Conservation (phyloP, 2,329 filamentous ascomycete species). For the Orbilia ellipsospora region DNA sequence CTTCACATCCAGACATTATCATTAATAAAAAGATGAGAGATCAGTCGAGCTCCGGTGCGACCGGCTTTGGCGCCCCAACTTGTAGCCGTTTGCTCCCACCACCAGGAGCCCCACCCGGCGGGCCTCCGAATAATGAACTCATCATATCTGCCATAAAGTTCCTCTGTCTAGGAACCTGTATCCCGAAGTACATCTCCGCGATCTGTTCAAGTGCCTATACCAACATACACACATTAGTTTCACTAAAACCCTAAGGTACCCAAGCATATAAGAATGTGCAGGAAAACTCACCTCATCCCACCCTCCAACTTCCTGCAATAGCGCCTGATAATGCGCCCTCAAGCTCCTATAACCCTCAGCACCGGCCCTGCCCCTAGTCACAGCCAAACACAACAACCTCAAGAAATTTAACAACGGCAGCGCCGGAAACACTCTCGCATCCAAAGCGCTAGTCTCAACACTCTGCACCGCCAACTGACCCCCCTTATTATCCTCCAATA, state of each 20-base stretch:
- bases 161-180: conserved; percentile 85
- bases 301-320: conserved; percentile 78
- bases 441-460: conserved; percentile 78
- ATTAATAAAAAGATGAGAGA: neutral
- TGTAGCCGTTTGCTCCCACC: conserved; percentile 43
- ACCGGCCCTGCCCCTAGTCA: conserved; percentile 78
- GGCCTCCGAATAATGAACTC: conserved; percentile 79
- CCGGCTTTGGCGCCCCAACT: conserved; percentile 52
- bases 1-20: conserved; percentile 18
- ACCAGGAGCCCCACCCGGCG: conserved; percentile 58
- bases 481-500: conserved; percentile 68
- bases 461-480: conserved; percentile 68
- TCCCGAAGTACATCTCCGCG: conserved; percentile 96
- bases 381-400: conserved; percentile 81
- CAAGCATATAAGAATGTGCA: neutral
- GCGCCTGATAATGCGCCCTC: conserved; percentile 79
- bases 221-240: neutral
- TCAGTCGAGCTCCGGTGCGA: conserved; percentile 55
- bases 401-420: conserved; percentile 96
- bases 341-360: conserved; percentile 83
- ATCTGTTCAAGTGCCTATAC: conserved; percentile 77
- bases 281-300: conserved; percentile 74
- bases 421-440: conserved; percentile 85
- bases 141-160: conserved; percentile 99
- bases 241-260: neutral